These are phyloP conservation scores for Lachnellula suecica DNA, from an alignment of 2,329 filamentous ascomycete species.

Conservation along the genomic window DNA sequence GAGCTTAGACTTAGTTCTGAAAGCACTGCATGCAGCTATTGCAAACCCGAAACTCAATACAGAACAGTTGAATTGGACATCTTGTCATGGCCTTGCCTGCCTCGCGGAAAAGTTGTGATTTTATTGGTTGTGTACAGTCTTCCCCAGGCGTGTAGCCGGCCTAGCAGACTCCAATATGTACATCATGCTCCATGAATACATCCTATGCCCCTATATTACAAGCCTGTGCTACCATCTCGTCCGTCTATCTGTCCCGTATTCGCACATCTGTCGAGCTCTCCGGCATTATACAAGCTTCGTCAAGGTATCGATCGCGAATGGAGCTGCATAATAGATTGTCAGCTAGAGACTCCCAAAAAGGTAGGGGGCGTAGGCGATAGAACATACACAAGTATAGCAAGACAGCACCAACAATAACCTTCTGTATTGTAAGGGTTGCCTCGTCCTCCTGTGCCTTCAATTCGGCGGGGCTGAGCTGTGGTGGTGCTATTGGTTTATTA, in stretches of 20 bases:
- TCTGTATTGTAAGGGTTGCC: constrained; percentile 66
- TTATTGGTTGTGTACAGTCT: not conserved
- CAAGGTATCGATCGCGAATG: constrained; percentile 54
- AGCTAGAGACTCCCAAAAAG: not conserved
- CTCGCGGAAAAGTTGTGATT: not conserved
- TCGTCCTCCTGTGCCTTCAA: constrained; percentile 67
- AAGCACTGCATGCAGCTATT: too few species aligned
- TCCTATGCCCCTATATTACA: too few species aligned
- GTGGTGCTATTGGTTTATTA: constrained; percentile 48
- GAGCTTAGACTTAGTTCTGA: too few species aligned
- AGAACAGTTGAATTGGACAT: too few species aligned
- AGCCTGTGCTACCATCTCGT: too few species aligned
- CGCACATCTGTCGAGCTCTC: not conserved
- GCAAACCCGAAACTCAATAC: too few species aligned
- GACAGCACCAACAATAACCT: constrained; percentile 62
- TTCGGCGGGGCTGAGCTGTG: constrained; percentile 69
- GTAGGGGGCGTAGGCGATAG: not conserved
- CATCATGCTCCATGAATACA: too few species aligned
- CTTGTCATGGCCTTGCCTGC: not conserved
- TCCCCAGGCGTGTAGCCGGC: not conserved
- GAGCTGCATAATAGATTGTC: constrained; percentile 39
- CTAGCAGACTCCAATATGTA: not conserved
- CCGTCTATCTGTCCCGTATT: not conserved
- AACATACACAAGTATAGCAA: constrained; percentile 75
- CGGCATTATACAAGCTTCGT: constrained; percentile 45